These are phyloP conservation scores for Ichthyophthirius multifiliis DNA, from an alignment of 169 alveolate genomes.

Conservation along the genomic window DNA sequence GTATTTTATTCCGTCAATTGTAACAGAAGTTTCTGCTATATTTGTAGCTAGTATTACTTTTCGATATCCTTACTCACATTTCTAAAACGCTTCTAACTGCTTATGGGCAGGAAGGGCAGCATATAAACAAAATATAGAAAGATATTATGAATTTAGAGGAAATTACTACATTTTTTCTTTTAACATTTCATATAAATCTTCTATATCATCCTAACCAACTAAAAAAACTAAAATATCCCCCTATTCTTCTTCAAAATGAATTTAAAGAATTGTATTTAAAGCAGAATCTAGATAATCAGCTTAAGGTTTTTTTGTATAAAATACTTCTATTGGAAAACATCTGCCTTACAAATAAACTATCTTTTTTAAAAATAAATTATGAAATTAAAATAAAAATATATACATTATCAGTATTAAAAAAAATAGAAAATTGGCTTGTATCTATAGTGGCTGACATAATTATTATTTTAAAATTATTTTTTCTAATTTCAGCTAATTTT, in stretches of 20 bases:
- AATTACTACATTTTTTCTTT: conserved; percentile 55
- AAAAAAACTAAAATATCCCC: conserved; percentile 84
- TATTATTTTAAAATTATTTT: conserved; percentile 70
- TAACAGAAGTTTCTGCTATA: conserved; percentile 87
- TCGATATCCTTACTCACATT: conserved; percentile 41
- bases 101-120: conserved; percentile 77
- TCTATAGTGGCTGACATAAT: conserved; percentile 96
- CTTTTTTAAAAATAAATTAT: conserved; percentile 17
- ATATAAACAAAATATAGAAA: conserved; percentile 63
- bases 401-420: conserved; percentile 95
- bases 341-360: conserved; percentile 89
- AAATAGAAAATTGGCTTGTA: conserved; percentile 97
- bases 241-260: conserved; percentile 65
- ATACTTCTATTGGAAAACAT: conserved; percentile 96
- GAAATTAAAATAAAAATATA: neutral
- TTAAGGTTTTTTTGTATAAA: conserved; percentile 98
- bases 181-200: conserved; percentile 48
- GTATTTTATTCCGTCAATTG: conserved; percentile 78
- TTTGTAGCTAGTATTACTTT: conserved; percentile 80
- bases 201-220: conserved; percentile 93
- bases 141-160: conserved; percentile 22
- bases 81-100: conserved; percentile 70
- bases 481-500: conserved; percentile 60
- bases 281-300: conserved; percentile 92
- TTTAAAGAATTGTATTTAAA: conserved; percentile 57